Conservation (phyloP, 2,329 filamentous ascomycete genomes). For the Phialophora verrucosa region DNA sequence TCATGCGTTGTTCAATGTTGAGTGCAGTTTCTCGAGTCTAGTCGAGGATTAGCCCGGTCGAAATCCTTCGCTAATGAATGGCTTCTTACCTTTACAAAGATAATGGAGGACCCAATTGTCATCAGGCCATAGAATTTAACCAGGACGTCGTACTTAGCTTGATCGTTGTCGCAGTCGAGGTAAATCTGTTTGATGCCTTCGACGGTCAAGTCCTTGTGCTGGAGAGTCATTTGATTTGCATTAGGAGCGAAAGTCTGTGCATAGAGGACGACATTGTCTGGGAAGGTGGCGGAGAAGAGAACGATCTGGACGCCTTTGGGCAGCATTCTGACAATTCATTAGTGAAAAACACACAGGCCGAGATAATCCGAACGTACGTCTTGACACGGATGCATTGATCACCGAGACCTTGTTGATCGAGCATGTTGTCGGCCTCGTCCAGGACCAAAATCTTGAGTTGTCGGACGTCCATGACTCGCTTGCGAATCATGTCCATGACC, state of each 20-base stretch:
- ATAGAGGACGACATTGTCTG: constrained; percentile 81
- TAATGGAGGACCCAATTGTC: constrained; percentile 96
- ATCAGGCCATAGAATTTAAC: constrained; percentile 94
- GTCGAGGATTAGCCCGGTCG: constrained; percentile 19
- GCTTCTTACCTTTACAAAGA: constrained; percentile 82
- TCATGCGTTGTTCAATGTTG: constrained; percentile 85
- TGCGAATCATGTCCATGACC: constrained; percentile 82
- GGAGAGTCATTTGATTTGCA: constrained; percentile 84
- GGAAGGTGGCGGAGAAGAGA: constrained; percentile 94
- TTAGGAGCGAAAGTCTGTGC: constrained; percentile 83
- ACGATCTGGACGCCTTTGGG: constrained; percentile 81
- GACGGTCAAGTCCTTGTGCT: constrained; percentile 90
- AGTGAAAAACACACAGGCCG: not conserved
- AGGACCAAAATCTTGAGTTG: constrained; percentile 83
- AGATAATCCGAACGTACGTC: constrained; percentile 60
- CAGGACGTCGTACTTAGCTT: constrained; percentile 84
- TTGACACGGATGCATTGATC: constrained; percentile 95
- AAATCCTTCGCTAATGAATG: not conserved
- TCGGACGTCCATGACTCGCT: constrained; percentile 72
- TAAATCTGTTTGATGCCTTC: constrained; percentile 98
- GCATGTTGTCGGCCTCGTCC: constrained; percentile 98
- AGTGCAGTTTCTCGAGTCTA: constrained; percentile 84
- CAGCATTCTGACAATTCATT: constrained; percentile 64
- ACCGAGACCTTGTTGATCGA: constrained; percentile 91
- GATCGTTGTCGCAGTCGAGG: constrained; percentile 83